Base-by-base conservation (phyloP, 2,329 filamentous ascomycete species). In the Amesomyces nigricolor region DNA sequence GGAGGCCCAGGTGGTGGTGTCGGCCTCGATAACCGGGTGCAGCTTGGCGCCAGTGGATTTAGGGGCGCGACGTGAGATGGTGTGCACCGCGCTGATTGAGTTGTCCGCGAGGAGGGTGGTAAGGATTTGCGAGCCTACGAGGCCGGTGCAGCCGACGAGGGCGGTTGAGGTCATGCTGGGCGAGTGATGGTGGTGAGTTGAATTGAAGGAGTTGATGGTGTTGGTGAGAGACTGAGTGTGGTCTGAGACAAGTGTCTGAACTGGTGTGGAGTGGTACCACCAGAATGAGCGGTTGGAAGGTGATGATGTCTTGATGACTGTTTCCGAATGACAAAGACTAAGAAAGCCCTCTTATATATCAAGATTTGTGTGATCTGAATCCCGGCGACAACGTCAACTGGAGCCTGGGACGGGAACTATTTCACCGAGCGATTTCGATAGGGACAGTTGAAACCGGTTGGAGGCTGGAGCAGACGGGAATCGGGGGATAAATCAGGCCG, bases 81-180 rank as follows among this genome's bases (percentile, higher is more conserved):
- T 86, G 66, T 79, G 72, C 30, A 89, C 71, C 53, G 77, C 71
- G 61, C 81, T 75, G 59, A 74, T 65, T 43, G 78, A 73, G 53
- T 75, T 71, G 56, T 78, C 71, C 13, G 77, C 67, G 64, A 89
- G 78, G 45, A 89, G 76, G n/a, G 73, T 76, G 6, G 74, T 71
- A 66, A 96, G 83, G 69, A 96, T 91, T 67, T 88, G 76, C 51
- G 81, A 82, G 67, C 92, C 91, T 62, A 79, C 78, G 38, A 87
- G 79, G 67, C 85, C 85, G 54, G 86, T 89, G 63, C 78, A 80
- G 60, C 86, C 86, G 63, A 83, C 48, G 29, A 58, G 35, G 26
- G 54, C 29, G 26, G 51, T 49, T 42, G 54, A 56, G 11, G 52
- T 35, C 58, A 58, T 60, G 38, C 30, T 49, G 56, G 35, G 7